Evolutionary conservation across 139 green algal species (phyloP).

Genomic region (Gonium pectorale): DNA sequence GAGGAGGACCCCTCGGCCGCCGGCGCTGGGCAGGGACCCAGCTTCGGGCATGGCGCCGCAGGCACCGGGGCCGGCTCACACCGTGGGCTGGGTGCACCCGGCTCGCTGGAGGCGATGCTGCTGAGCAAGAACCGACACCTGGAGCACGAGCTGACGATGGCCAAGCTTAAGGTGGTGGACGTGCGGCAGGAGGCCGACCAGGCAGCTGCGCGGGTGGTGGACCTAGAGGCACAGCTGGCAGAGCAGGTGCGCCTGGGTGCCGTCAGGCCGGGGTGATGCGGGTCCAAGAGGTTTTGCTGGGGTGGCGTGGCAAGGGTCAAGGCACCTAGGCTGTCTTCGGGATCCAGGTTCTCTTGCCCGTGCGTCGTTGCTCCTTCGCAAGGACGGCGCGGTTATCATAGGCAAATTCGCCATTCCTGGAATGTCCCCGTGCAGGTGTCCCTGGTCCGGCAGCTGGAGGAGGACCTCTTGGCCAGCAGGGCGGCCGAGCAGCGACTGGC

Average conservation of each 20-base stretch:
- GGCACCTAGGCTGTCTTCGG: too few relatives aligned
- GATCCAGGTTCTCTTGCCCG: too few relatives aligned
- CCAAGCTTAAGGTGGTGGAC: conserved; percentile 49
- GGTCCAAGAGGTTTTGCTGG: too few relatives aligned
- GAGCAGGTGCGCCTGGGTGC: conserved; percentile 42
- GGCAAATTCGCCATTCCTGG: too few relatives aligned
- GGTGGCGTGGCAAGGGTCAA: too few relatives aligned
- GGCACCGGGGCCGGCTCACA: not conserved
- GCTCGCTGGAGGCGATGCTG: conserved; percentile 82
- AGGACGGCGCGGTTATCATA: too few relatives aligned
- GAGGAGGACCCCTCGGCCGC: not conserved
- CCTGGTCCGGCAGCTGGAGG: conserved; percentile 67
- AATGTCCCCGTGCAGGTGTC: too few relatives aligned
- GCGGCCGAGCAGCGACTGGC: conserved; percentile 8
- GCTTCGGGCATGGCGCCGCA: not conserved
- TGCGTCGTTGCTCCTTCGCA: too few relatives aligned
- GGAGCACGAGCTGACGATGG: conserved; percentile 81
- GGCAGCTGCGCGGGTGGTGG: conserved; percentile 42
- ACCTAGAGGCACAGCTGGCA: conserved; percentile 60
- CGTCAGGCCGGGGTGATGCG: too few relatives aligned
- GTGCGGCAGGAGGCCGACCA: conserved; percentile 48
- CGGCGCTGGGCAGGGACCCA: not conserved
- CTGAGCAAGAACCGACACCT: conserved; percentile 87
- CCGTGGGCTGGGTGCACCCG: not conserved
- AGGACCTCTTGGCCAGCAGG: conserved; percentile 65